Conservation (phyloP, 164 flowering plant genomes). For the Amborella trichopoda region DNA sequence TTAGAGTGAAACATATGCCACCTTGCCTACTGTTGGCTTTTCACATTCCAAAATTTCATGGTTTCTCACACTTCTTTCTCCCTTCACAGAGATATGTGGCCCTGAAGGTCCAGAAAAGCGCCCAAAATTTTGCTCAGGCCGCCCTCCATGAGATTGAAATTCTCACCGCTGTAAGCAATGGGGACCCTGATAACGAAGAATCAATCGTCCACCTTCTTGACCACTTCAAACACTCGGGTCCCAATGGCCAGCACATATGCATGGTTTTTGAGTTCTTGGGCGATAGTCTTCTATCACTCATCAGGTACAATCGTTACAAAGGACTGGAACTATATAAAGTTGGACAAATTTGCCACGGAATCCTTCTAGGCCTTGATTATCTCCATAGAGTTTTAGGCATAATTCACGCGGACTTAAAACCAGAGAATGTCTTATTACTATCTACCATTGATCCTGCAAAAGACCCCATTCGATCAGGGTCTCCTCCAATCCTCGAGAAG, state of each 20-base stretch:
- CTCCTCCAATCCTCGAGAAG: constrained; percentile 65
- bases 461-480: constrained; percentile 65
- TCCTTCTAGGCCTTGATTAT: constrained; percentile 75
- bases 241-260: constrained; percentile 91
- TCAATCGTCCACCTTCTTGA: constrained; percentile 55
- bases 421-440: constrained; percentile 79
- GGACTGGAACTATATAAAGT: constrained; percentile 64
- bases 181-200: constrained; percentile 57
- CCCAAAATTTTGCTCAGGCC: constrained; percentile 75
- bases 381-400: constrained; percentile 73
- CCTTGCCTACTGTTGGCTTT: background rate
- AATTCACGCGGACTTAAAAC: constrained; percentile 86
- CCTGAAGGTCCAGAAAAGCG: constrained; percentile 89
- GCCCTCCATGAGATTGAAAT: constrained; percentile 86
- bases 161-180: constrained; percentile 56
- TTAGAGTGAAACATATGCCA: too few relatives aligned
- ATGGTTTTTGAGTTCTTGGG: constrained; percentile 93
- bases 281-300: constrained; percentile 69
- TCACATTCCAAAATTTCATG: background rate
- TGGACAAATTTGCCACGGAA: constrained; percentile 70
- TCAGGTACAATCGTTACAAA: constrained; percentile 56
- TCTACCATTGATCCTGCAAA: constrained; percentile 77
- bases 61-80: background rate
- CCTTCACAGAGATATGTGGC: constrained; percentile 68
- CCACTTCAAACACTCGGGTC: constrained; percentile 86